Evolutionary conservation across 805 yeast genomes (phyloP).

Genomic region (Kuraishia borneana): DNA sequence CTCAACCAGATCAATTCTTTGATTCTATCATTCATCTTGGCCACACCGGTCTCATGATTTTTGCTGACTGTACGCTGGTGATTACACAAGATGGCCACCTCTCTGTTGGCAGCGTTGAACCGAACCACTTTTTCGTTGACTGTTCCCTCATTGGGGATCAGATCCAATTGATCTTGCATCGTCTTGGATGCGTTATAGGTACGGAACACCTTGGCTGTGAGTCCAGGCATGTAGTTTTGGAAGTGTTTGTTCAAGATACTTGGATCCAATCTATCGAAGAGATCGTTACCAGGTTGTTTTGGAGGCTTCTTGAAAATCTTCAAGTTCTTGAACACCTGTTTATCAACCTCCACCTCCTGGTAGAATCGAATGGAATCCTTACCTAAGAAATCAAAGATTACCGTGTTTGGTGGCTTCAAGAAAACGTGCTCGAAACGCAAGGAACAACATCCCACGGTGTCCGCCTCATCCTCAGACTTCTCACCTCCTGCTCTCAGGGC

Average conservation of each 20-base stretch:
- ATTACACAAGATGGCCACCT: constrained; percentile 92
- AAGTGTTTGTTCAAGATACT: constrained; percentile 72
- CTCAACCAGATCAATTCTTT: constrained; percentile 81
- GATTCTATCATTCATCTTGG: constrained; percentile 65
- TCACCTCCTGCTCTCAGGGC: constrained; percentile 98
- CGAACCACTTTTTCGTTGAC: constrained; percentile 78
- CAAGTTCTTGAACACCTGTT: constrained; percentile 85
- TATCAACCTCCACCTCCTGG: constrained; percentile 86
- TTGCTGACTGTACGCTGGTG: constrained; percentile 92
- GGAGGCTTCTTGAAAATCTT: constrained; percentile 82
- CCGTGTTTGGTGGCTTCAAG: constrained; percentile 74
- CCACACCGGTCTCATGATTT: constrained; percentile 71
- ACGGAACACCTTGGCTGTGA: constrained; percentile 95
- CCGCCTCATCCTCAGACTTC: constrained; percentile 95
- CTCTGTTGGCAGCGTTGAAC: constrained; percentile 90
- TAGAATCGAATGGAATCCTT: constrained; percentile 87
- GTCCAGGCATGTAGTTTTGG: constrained; percentile 83
- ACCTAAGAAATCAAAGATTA: constrained; percentile 88
- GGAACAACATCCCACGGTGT: constrained; percentile 96
- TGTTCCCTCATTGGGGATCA: constrained; percentile 78
- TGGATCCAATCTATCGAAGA: constrained; percentile 87
- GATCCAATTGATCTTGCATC: constrained; percentile 88
- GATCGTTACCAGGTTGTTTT: constrained; percentile 82
- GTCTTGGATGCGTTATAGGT: constrained; percentile 94
- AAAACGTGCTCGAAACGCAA: constrained; percentile 83